These are phyloP conservation scores for Macadamia tetraphylla DNA, from an alignment of 164 flowering plant genomes.

Conservation along the genomic window DNA sequence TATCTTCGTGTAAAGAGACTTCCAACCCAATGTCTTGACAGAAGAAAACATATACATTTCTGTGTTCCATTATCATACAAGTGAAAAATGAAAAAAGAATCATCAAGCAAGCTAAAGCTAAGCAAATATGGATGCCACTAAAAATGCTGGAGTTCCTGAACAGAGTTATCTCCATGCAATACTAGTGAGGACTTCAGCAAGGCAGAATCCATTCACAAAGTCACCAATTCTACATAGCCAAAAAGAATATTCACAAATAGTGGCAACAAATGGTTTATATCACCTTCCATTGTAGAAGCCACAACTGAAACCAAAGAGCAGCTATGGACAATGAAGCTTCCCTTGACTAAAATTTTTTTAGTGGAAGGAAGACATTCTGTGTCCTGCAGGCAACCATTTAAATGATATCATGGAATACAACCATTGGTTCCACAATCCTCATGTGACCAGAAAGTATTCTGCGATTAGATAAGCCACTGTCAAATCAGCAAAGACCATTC, in stretches of 20 bases:
- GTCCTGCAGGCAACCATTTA: too few relatives aligned
- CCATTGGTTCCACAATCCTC: neutral
- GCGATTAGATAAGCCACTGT: too few relatives aligned
- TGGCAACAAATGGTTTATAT: neutral
- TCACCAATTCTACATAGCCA: neutral
- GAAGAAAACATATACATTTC: too few relatives aligned
- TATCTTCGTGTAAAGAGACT: too few relatives aligned
- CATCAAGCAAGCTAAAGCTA: neutral
- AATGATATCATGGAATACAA: too few relatives aligned
- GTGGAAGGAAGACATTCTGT: too few relatives aligned
- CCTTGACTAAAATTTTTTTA: neutral
- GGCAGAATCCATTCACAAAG: neutral
- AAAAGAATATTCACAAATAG: neutral
- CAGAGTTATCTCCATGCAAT: neutral
- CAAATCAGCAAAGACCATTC: too few relatives aligned
- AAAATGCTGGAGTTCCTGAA: neutral
- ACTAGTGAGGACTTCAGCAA: neutral
- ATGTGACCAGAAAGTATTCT: too few relatives aligned
- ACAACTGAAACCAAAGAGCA: slow-evolving; percentile 1
- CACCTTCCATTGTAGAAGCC: neutral
- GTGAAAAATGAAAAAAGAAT: slow-evolving; percentile 1
- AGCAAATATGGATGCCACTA: neutral
- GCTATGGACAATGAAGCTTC: neutral
- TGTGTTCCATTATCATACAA: neutral
- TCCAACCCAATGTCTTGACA: too few relatives aligned